Percentiles rank a stretch among this genome's conserved stretches.
Conservation (phyloP, 768 basidiomycete genomes). For the Neoboletus subvelutipes region DNA sequence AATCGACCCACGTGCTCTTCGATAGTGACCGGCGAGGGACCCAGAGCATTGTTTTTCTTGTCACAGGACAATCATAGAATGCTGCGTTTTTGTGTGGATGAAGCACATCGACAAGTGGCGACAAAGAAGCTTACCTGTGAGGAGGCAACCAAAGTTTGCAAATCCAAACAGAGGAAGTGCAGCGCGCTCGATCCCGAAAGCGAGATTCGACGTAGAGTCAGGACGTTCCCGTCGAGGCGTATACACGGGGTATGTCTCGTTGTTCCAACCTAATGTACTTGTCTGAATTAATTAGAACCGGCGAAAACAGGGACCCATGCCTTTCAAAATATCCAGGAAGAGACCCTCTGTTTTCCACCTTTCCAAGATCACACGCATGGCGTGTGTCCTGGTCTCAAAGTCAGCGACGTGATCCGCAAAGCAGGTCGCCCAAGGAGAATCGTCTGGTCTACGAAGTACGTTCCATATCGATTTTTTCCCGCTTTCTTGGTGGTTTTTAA, state of each 20-base stretch:
- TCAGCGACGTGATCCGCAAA: constrained; percentile 21
- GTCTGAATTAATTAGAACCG: background rate
- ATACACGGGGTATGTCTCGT: constrained; percentile 28
- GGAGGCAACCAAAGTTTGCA: constrained; percentile 43
- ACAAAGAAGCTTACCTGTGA: constrained; percentile 33
- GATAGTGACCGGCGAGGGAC: constrained; percentile 40
- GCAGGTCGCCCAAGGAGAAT: constrained; percentile 20
- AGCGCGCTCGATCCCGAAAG: constrained; percentile 43
- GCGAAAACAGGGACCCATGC: background rate
- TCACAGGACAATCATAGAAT: constrained; percentile 33
- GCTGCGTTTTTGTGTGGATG: constrained; percentile 21
- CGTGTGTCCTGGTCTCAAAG: constrained; percentile 14
- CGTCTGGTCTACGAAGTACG: constrained; percentile 14
- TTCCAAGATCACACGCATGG: constrained; percentile 11
- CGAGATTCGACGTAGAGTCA: constrained; percentile 15
- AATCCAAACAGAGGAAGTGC: constrained; percentile 46
- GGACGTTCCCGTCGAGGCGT: constrained; percentile 12
- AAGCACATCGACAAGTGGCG: background rate
- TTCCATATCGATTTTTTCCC: constrained; percentile 18
- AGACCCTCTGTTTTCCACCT: constrained; percentile 17
- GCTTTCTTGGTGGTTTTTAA: constrained; percentile 7
- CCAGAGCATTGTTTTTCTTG: constrained; percentile 35
- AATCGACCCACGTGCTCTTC: constrained; percentile 39
- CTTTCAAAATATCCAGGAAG: constrained; percentile 24
- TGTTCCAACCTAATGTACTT: constrained; percentile 20